Percentiles rank a stretch among this genome's conserved stretches.
These are phyloP conservation scores for Eucalyptus shirleyi DNA, from an alignment of 345 rosid genomes.

Conservation along the genomic window DNA sequence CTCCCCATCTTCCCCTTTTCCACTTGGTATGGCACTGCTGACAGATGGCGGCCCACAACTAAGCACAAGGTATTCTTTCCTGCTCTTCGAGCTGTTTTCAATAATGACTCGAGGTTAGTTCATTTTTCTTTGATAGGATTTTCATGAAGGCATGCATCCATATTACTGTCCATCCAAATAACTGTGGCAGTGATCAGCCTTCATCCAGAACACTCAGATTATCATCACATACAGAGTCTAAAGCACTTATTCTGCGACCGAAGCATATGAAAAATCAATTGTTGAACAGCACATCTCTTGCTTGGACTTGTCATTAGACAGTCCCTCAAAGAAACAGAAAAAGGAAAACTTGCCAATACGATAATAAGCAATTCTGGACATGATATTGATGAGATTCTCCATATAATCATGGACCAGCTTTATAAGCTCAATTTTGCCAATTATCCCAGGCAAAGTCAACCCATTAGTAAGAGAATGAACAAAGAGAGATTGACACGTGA, in stretches of 20 bases:
- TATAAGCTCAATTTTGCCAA: not conserved
- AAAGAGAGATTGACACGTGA: not conserved
- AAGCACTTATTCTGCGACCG: not conserved
- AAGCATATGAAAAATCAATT: not conserved
- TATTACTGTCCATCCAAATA: not conserved
- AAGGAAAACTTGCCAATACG: not conserved
- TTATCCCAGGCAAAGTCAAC: not conserved
- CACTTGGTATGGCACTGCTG: constrained; percentile 27
- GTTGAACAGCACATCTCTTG: not conserved
- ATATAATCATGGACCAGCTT: not conserved
- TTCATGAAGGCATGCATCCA: not conserved
- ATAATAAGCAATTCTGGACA: not conserved
- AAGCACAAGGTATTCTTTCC: constrained; percentile 83
- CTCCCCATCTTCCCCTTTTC: constrained; percentile 38
- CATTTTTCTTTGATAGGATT: not conserved
- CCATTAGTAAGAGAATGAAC: not conserved
- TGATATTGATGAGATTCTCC: not conserved
- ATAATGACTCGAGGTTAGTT: not conserved
- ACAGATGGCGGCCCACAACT: constrained; percentile 66
- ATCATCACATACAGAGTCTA: not conserved
- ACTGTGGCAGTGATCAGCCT: not conserved
- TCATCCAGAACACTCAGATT: not conserved
- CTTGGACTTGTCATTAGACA: not conserved
- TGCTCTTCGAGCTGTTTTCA: constrained; percentile 48
- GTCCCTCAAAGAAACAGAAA: not conserved